phyloP scores from a whole-genome alignment of 2,329 filamentous ascomycete species.

The Juglanconis sp. region DNA sequence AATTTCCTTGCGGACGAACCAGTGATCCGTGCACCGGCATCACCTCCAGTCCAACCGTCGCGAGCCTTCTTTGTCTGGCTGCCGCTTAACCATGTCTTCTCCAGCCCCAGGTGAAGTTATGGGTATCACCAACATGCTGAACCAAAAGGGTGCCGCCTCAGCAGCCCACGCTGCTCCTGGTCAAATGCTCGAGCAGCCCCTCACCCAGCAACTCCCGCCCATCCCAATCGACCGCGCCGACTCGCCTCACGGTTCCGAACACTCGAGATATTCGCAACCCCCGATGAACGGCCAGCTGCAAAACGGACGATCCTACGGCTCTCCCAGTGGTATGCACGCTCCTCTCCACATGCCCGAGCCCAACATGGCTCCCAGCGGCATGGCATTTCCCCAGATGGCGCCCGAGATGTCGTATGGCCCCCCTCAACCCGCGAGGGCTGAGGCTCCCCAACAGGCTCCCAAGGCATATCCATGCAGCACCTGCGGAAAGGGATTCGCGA shows the following conservation, averaged over 20 bases:
- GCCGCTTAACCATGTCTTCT: slow-evolving; percentile 35
- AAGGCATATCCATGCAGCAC: slow-evolving; percentile 87
- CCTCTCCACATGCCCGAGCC: slow-evolving; percentile 45
- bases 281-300: slow-evolving; percentile 39
- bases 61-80: slow-evolving; percentile 17
- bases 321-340: slow-evolving; percentile 50
- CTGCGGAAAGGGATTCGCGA: slow-evolving; percentile 87
- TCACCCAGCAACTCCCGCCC: slow-evolving; percentile 23
- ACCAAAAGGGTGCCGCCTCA: slow-evolving; percentile 41
- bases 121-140: slow-evolving; percentile 52
- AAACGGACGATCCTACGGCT: slow-evolving; percentile 45
- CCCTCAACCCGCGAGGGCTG: slow-evolving; percentile 33
- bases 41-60: slow-evolving; percentile 11
- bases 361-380: slow-evolving; percentile 31
- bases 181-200: slow-evolving; percentile 24
- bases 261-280: slow-evolving; percentile 52
- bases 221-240: slow-evolving; percentile 49
- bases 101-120: slow-evolving; percentile 47
- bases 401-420: slow-evolving; percentile 38
- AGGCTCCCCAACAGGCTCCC: slow-evolving; percentile 32
- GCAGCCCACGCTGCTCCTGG: slow-evolving; percentile 28
- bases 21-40: slow-evolving; percentile 15
- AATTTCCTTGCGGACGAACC: slow-evolving; percentile 19
- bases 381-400: slow-evolving; percentile 30
- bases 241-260: slow-evolving; percentile 59